A percentile compares a stretch with the other conserved stretches of the same genome.
These are phyloP conservation scores for Mortierella sp. DNA, from an alignment of 371 early-diverging fungal species.

Conservation along the genomic window DNA sequence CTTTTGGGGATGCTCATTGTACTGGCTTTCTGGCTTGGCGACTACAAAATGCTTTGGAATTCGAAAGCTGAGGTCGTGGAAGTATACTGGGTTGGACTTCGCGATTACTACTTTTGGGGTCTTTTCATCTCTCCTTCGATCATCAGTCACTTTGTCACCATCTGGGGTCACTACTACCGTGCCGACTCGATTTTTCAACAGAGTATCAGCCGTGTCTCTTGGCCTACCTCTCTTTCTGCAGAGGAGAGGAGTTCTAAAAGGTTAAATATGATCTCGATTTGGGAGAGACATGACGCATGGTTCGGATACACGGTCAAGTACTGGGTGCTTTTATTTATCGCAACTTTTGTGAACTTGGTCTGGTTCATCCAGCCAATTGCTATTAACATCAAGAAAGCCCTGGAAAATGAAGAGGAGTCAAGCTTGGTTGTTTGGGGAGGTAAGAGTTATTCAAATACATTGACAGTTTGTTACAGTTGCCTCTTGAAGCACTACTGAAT, in stretches of 20 bases:
- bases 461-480: too few species aligned
- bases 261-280: conserved; percentile 21
- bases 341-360: conserved; percentile 25
- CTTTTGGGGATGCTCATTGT: too few species aligned
- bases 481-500: too few species aligned
- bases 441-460: too few species aligned
- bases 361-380: conserved; percentile 29
- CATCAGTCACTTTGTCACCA: conserved; percentile 28
- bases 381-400: background rate
- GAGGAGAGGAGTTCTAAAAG: conserved; percentile 5
- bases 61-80: too few species aligned
- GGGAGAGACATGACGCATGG: conserved; percentile 45
- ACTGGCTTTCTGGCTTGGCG: too few species aligned
- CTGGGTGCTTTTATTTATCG: conserved; percentile 27
- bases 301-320: conserved; percentile 27
- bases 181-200: conserved; percentile 28
- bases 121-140: conserved; percentile 22
- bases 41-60: too few species aligned
- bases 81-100: background rate
- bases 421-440: too few species aligned
- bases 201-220: conserved; percentile 20
- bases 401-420: too few species aligned
- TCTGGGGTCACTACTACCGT: conserved; percentile 45
- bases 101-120: conserved; percentile 18
- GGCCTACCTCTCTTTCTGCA: background rate